A percentile compares a stretch with the other conserved stretches of the same genome.
These are phyloP conservation scores for Zygosaccharomyces pseudorouxii DNA, from an alignment of 805 yeast genomes.

Conservation along the genomic window DNA sequence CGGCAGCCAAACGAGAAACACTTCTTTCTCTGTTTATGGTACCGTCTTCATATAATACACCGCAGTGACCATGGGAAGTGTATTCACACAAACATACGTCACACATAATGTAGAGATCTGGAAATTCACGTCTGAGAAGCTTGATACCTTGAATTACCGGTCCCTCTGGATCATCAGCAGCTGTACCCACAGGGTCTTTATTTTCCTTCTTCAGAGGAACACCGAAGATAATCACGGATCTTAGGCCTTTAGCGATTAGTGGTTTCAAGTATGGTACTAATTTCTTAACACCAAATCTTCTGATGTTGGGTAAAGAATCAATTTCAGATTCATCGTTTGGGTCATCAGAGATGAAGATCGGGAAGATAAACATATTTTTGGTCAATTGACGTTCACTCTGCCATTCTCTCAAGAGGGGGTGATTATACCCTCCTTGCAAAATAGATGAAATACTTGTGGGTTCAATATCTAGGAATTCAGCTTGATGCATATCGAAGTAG, in stretches of 20 bases:
- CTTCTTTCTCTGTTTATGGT: constrained; percentile 67
- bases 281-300: constrained; percentile 78
- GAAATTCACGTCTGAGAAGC: constrained; percentile 59
- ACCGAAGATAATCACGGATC: constrained; percentile 86
- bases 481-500: constrained; percentile 51
- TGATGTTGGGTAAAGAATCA: constrained; percentile 81
- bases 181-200: constrained; percentile 78
- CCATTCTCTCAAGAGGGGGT: constrained; percentile 86
- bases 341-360: constrained; percentile 76
- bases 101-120: constrained; percentile 80
- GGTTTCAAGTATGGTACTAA: constrained; percentile 64
- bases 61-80: constrained; percentile 98
- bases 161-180: constrained; percentile 94
- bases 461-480: constrained; percentile 58
- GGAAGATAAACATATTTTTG: constrained; percentile 89
- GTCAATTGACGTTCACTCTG: constrained; percentile 78
- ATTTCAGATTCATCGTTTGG: constrained; percentile 76
- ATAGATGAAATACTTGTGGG: constrained; percentile 67
- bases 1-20: constrained; percentile 83
- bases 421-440: constrained; percentile 91
- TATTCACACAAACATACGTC: constrained; percentile 97
- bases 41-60: constrained; percentile 83
- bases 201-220: constrained; percentile 72
- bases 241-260: constrained; percentile 74
- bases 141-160: constrained; percentile 84